Evolutionary conservation across 1,284 basidiomycete species (phyloP).

Genomic region (Phlebopus sp.): DNA sequence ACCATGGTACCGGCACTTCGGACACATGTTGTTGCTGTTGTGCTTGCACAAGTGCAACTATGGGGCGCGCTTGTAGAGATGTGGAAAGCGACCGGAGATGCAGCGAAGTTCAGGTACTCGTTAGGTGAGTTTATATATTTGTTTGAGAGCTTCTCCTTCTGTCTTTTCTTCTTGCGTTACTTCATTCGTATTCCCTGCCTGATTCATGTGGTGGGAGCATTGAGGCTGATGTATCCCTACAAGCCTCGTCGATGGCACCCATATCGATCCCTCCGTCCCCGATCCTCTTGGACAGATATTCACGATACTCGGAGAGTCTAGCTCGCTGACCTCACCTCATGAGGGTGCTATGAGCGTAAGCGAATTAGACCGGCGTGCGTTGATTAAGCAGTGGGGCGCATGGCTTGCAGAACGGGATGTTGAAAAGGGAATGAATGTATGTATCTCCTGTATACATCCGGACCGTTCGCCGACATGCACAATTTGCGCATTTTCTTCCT

Average conservation of each 20-base stretch:
- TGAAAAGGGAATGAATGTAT: constrained; percentile 70
- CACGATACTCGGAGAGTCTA: constrained; percentile 41
- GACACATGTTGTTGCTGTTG: constrained; percentile 75
- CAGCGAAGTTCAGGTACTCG: constrained; percentile 40
- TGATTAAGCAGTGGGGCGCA: constrained; percentile 73
- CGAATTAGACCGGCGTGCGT: constrained; percentile 51
- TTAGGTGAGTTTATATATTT: constrained; percentile 52
- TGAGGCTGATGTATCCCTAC: background rate
- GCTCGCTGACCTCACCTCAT: background rate
- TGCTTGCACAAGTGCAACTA: constrained; percentile 62
- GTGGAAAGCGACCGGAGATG: constrained; percentile 24
- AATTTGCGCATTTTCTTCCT: background rate
- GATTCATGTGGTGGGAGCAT: too few species aligned
- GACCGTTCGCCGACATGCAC: background rate
- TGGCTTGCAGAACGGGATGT: constrained; percentile 77
- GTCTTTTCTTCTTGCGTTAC: background rate
- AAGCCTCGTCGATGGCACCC: constrained; percentile 72
- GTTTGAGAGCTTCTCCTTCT: background rate
- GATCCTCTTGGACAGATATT: constrained; percentile 74
- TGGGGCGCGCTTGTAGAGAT: constrained; percentile 28
- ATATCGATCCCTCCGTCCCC: constrained; percentile 53
- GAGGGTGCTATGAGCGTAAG: constrained; percentile 10
- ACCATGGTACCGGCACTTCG: constrained; percentile 11
- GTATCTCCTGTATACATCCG: constrained; percentile 9
- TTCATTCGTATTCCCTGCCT: background rate